Percentiles rank a stretch among this genome's conserved stretches.
Conservation (phyloP, 2,329 filamentous ascomycete genomes). For the Colletotrichum cereale region DNA sequence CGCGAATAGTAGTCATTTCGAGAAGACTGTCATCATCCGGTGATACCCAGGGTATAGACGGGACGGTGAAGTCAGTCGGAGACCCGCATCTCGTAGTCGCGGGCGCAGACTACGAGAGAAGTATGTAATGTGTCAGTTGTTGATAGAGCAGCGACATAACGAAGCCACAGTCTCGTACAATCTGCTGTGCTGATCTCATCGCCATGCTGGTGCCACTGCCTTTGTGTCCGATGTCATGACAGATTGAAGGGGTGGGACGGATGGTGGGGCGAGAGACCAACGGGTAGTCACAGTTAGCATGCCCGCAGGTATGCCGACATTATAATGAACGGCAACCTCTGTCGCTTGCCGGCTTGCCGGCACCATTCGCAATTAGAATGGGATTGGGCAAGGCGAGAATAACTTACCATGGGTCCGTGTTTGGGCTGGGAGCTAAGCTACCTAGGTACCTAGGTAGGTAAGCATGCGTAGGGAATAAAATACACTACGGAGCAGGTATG, state of each 20-base stretch:
- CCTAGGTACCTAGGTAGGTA: too few relatives aligned
- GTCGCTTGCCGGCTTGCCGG: constrained; percentile 13
- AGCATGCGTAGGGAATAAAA: too few relatives aligned
- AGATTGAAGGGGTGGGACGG: not conserved
- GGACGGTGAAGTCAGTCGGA: not conserved
- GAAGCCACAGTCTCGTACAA: not conserved
- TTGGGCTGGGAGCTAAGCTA: too few relatives aligned
- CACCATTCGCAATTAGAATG: constrained; percentile 13
- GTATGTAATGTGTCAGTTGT: not conserved
- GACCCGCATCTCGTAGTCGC: not conserved
- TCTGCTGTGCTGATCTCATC: constrained; percentile 12
- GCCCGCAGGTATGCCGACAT: not conserved
- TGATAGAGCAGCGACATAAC: not conserved
- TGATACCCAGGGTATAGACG: not conserved
- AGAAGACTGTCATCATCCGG: constrained; percentile 12
- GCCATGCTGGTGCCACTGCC: constrained; percentile 6
- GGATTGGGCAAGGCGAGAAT: not conserved
- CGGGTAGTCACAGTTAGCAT: not conserved
- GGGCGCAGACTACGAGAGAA: not conserved
- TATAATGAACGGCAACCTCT: constrained; percentile 10
- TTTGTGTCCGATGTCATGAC: constrained; percentile 23
- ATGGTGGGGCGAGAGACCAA: not conserved
- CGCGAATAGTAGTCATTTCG: not conserved
- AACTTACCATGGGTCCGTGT: constrained; percentile 2
- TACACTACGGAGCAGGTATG: too few relatives aligned